phyloP scores from a whole-genome alignment of 176 grass and related monocot species.

The Raddia distichophylla region DNA sequence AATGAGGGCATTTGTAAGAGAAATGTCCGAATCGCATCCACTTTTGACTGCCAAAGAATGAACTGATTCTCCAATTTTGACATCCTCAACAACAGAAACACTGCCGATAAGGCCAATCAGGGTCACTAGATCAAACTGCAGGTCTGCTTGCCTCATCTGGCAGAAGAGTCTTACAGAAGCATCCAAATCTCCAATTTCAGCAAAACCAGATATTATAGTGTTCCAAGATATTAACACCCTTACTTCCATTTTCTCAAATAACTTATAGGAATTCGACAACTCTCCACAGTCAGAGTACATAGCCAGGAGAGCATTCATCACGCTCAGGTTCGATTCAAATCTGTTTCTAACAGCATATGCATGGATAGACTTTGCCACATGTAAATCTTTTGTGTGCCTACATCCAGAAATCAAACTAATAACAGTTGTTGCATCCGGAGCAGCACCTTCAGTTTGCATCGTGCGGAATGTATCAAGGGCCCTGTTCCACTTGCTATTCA shows the following conservation, averaged over 20 bases:
- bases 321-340: conserved; percentile 44
- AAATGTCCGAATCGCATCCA: conserved; percentile 54
- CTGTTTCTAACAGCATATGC: conserved; percentile 59
- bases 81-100: conserved; percentile 35
- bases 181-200: conserved; percentile 45
- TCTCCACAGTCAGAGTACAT: conserved; percentile 54
- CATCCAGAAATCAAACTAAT: conserved; percentile 57
- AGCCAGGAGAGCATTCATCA: conserved; percentile 66
- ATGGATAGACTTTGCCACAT: conserved; percentile 57
- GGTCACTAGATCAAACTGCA: conserved; percentile 65
- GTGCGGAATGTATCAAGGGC: conserved; percentile 37
- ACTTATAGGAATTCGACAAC: conserved; percentile 47
- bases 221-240: conserved; percentile 67
- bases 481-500: conserved; percentile 45
- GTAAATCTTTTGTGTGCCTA: conserved; percentile 48
- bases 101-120: conserved; percentile 56
- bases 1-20: conserved; percentile 74
- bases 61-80: conserved; percentile 46
- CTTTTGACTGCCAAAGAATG: conserved; percentile 64
- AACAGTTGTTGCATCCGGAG: conserved; percentile 51
- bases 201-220: conserved; percentile 66
- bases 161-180: conserved; percentile 49
- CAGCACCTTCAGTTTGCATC: conserved; percentile 55
- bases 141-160: conserved; percentile 49
- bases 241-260: conserved; percentile 53